Conservation (phyloP, 371 early-diverging fungal species). For the Quaeritorhiza haematococci region DNA sequence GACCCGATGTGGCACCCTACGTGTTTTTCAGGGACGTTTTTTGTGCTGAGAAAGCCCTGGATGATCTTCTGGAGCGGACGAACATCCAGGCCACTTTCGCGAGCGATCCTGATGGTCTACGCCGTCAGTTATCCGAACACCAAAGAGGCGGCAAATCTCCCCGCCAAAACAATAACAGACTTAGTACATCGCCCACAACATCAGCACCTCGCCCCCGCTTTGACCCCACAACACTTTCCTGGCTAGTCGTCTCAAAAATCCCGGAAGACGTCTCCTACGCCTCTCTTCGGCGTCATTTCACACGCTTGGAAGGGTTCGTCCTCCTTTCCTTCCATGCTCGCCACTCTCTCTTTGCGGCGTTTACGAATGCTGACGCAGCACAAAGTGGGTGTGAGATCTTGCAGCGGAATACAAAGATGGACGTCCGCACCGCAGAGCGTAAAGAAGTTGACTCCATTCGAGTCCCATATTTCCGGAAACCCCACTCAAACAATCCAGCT, state of each 20-base stretch:
- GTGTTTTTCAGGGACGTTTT: constrained; percentile 14
- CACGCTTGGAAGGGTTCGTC: constrained; percentile 8
- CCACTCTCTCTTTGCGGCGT: constrained; percentile 7
- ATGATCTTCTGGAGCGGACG: constrained; percentile 7
- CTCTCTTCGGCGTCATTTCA: constrained; percentile 10
- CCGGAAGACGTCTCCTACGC: constrained; percentile 7
- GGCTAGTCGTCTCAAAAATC: constrained; percentile 10
- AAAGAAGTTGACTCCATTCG: not conserved
- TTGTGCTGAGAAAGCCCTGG: constrained; percentile 15
- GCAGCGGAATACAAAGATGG: constrained; percentile 3
- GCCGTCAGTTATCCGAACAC: not conserved
- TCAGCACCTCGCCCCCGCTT: not conserved
- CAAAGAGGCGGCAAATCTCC: not conserved
- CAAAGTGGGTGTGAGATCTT: not conserved
- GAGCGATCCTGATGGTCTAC: constrained; percentile 4
- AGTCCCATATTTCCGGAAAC: not conserved
- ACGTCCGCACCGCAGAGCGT: constrained; percentile 1
- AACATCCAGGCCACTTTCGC: constrained; percentile 12
- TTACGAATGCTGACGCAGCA: not conserved
- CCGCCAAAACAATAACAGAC: no score
- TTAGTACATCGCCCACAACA: no score
- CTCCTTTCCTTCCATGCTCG: constrained; percentile 8
- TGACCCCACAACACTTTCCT: not conserved
- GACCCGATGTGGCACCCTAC: constrained; percentile 3
- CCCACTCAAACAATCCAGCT: no score